Evolutionary conservation across 2,329 filamentous ascomycete genomes (phyloP).

Genomic region (Colletotrichum tabaci): DNA sequence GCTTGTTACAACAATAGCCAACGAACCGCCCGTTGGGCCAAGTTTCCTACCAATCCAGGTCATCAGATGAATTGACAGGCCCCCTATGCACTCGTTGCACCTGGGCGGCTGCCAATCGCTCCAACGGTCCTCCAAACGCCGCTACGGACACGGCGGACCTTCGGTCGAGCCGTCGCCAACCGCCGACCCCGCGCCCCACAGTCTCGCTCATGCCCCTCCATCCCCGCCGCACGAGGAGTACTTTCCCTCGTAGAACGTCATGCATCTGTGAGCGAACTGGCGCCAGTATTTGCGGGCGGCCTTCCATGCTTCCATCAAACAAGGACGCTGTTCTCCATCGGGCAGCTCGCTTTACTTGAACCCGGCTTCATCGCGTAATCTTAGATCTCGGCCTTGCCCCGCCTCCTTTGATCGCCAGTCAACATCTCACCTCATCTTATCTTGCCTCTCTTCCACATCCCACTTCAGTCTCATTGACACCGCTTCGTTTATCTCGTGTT

Average conservation of each 20-base stretch:
- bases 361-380: conserved; percentile 12
- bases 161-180: conserved; percentile 33
- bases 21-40: not conserved
- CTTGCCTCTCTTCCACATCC: not conserved
- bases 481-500: not conserved
- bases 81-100: not conserved
- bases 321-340: conserved; percentile 24
- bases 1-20: not conserved
- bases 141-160: conserved; percentile 7
- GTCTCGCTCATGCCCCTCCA: conserved; percentile 8
- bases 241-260: conserved; percentile 26
- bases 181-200: conserved; percentile 29
- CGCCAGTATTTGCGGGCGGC: conserved; percentile 23
- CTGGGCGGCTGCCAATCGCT: not conserved
- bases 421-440: not conserved
- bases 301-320: conserved; percentile 8
- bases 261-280: conserved; percentile 23
- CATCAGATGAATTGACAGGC: not conserved
- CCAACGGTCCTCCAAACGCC: not conserved
- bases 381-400: conserved; percentile 4
- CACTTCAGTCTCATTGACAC: not conserved
- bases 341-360: conserved; percentile 13
- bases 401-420: conserved; percentile 11
- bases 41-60: not conserved
- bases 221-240: conserved; percentile 25